These are phyloP conservation scores for Didymella keratinophila DNA, from an alignment of 2,329 filamentous ascomycete genomes.

Conservation along the genomic window DNA sequence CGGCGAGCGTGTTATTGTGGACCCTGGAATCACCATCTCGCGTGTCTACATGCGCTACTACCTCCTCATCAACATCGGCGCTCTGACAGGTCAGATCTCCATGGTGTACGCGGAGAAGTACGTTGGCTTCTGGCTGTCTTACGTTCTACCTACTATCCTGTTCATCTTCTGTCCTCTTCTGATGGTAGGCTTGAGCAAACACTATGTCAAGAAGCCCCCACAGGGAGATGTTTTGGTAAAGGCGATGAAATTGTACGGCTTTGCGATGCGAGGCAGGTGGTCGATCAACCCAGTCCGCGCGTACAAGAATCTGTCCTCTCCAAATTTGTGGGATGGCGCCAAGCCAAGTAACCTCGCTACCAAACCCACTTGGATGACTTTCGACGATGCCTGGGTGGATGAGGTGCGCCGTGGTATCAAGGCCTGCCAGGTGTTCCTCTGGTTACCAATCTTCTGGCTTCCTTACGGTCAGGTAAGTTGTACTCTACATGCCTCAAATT, in stretches of 20 bases:
- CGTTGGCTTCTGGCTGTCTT: conserved; percentile 76
- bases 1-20: conserved; percentile 73
- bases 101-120: conserved; percentile 80
- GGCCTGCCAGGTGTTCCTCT: conserved; percentile 60
- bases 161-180: conserved; percentile 68
- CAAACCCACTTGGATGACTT: conserved; percentile 76
- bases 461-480: conserved; percentile 61
- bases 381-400: conserved; percentile 82
- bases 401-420: conserved; percentile 36
- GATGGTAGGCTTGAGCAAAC: conserved; percentile 50
- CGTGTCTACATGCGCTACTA: conserved; percentile 76
- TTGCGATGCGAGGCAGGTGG: conserved; percentile 68
- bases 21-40: conserved; percentile 70
- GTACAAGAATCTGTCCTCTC: conserved; percentile 57
- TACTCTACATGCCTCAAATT: not conserved
- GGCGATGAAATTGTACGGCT: conserved; percentile 65
- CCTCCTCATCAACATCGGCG: conserved; percentile 73
- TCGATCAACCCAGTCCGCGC: conserved; percentile 64
- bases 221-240: conserved; percentile 75
- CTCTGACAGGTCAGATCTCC: conserved; percentile 66
- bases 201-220: conserved; percentile 61
- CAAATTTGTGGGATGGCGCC: conserved; percentile 55
- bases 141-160: conserved; percentile 68
- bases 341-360: conserved; percentile 68
- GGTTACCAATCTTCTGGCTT: conserved; percentile 53